phyloP scores from a whole-genome alignment of 352 stramenopile genomes.

The Phytophthora tentaculata region DNA sequence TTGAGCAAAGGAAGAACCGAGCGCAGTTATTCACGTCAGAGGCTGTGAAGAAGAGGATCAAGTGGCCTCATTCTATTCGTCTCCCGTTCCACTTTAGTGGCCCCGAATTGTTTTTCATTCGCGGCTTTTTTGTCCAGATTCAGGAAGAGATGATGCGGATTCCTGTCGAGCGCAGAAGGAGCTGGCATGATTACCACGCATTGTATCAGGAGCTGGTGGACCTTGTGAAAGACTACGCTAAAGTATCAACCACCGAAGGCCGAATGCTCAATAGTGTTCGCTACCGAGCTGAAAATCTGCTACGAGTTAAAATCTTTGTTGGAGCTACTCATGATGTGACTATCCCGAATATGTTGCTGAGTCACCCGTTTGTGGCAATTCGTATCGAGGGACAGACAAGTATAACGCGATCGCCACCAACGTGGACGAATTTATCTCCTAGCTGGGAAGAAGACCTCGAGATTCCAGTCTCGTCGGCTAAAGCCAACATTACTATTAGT shows the following conservation, averaged over 20 bases:
- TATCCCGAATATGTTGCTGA: conserved; percentile 52
- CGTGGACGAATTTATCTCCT: conserved; percentile 65
- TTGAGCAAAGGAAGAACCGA: conserved; percentile 33
- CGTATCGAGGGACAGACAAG: conserved; percentile 48
- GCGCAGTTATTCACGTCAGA: background rate
- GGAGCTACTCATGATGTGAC: conserved; percentile 48
- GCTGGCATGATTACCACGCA: conserved; percentile 53
- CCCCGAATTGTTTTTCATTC: conserved; percentile 41
- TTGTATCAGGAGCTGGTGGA: conserved; percentile 54
- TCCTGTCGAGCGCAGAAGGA: conserved; percentile 30
- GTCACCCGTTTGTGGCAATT: conserved; percentile 54
- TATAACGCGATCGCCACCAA: conserved; percentile 40
- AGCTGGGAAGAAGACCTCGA: conserved; percentile 72
- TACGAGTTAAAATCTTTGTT: conserved; percentile 50
- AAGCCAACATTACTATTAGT: conserved; percentile 46
- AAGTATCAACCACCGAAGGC: conserved; percentile 12
- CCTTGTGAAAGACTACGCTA: conserved; percentile 23
- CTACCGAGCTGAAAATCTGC: conserved; percentile 37
- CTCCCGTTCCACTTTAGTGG: conserved; percentile 41
- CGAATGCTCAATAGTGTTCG: conserved; percentile 35
- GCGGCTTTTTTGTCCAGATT: conserved; percentile 42
- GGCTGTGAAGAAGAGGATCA: conserved; percentile 32
- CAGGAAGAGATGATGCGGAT: conserved; percentile 41
- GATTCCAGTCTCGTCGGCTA: conserved; percentile 46
- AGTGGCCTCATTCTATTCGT: conserved; percentile 35